Evolutionary conservation across 139 green algal genomes (phyloP), one percentile per base, ranked within the genome.

Genomic region (Deuterostichococcus epilithicus): DNA sequence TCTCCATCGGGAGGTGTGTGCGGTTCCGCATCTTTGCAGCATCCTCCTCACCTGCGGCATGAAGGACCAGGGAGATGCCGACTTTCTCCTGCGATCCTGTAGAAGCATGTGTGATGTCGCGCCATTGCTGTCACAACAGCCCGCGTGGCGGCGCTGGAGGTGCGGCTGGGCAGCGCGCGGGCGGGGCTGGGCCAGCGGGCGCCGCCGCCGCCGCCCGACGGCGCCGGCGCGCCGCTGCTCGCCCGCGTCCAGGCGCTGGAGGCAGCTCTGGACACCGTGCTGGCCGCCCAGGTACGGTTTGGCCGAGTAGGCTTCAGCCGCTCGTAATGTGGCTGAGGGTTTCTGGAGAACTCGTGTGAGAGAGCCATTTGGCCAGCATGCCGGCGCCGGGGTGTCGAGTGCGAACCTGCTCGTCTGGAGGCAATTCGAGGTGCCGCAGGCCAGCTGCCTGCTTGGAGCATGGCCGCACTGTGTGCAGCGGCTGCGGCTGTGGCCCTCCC

Each of bases 181-280:
- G 65, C 85, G 35, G 79, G 72, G 13, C 45, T 89, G 33, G 73
- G 74, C 26, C 74, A 76, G 23, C 70, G 84, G 39, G 77, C 88
- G 63, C 75, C 78, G 0, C 8, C 72, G 4, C 63, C 68, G 13
- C 68, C 63, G 35, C 77, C 76, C 77, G 82, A 72, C 33, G 75
- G 82, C 36, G 65, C 74, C 0, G 80, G 85, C 71, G 90, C 88
- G 67, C 89, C 76, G 15, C 73, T 95, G 80, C 73, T 94, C 74
- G 59, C 82, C 45, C 84, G 91, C 1, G 78, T 95, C 47, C 73
- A 70, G 28, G 73, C 83, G 23, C 69, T 87, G 28, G 83, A 87
- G 73, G 71, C 74, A 3, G 83, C 83, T 4, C 82, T 87, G 83
- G 68, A 83, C n/a, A 52, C 76, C 26, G 32, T 86, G 10, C 52